Evolutionary conservation across 495 filamentous ascomycete genomes (phyloP), one percentile per base, ranked within the genome.

Genomic region (Xylaria bambusicola): DNA sequence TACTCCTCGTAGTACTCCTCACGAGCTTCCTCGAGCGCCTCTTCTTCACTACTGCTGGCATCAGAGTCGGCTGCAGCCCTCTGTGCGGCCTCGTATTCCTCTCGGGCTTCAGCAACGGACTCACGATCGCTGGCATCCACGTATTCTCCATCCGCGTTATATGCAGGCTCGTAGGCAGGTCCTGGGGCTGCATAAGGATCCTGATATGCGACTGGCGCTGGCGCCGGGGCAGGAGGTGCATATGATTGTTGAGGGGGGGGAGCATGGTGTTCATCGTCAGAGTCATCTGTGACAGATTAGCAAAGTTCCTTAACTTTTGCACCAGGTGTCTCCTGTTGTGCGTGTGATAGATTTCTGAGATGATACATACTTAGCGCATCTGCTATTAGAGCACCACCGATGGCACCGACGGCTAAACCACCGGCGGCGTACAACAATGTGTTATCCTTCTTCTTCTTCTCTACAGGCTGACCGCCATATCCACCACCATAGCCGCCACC

Each of bases 341-440:
- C 4, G 6, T 4, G 3, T 0, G 23, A 20, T 6, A 3, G 4
- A 9, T 23, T 31, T 4, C 9, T 4, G 15, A 4, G 31, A 10
- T 48, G 20, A 0, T 17, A 72, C 78, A 54, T 73, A 85, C 82
- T 67, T 13, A 82, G 63, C 23, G 81, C 82, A 62, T 85, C 75
- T 18, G 75, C 80, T 38, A 86, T 61, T 17, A 86, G 58, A 2
- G 82, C 86, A 21, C 84, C 84, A 17, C 76, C 85, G 46, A 81
- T 68, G 41, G 77, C 77, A 52, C 84, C 85, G 5, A 81, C 74
- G 0, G 82, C 85, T 42, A 85, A 61, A 49, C 82, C 85, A 35
- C 77, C 82, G 2, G 78, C 82, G 15, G 77, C 84, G 21, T 73
- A 79, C 35, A 77, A 45, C 33, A 84, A 36, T 51, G 82, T 71